Conservation (phyloP, 2,329 filamentous ascomycete species). For the Uncinocarpus reesii region DNA sequence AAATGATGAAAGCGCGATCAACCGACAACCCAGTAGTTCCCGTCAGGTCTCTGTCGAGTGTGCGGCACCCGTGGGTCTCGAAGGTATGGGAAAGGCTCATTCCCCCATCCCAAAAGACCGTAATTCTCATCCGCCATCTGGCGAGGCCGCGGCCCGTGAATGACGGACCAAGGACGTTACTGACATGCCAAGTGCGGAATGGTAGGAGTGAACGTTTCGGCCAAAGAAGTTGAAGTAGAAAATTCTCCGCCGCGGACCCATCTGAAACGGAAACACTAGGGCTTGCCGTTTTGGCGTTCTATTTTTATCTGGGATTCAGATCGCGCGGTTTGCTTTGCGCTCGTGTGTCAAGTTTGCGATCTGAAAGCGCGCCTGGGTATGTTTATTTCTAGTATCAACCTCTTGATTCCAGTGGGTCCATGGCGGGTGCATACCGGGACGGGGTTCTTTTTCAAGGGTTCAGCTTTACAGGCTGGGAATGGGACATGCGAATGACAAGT, state of each 20-base stretch:
- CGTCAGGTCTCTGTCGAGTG: too few species aligned
- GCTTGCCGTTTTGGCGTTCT: not conserved
- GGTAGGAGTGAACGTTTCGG: slow-evolving; percentile 22
- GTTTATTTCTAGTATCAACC: not conserved
- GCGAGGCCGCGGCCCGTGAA: not conserved
- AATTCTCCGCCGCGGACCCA: slow-evolving; percentile 21
- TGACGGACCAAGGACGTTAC: slow-evolving; percentile 14
- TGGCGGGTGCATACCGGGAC: not conserved
- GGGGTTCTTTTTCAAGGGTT: not conserved
- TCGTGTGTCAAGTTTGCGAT: not conserved
- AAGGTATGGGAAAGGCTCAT: slow-evolving; percentile 7
- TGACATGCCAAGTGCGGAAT: slow-evolving; percentile 23
- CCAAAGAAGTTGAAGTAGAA: slow-evolving; percentile 14
- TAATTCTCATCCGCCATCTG: not conserved
- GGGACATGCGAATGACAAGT: not conserved
- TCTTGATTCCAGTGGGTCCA: not conserved
- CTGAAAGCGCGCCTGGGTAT: not conserved
- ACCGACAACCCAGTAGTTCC: not conserved
- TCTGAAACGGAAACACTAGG: slow-evolving; percentile 27
- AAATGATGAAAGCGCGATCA: not conserved
- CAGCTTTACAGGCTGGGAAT: not conserved
- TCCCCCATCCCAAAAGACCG: not conserved
- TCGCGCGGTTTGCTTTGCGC: not conserved
- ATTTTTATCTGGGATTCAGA: not conserved
- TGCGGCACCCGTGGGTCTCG: too few species aligned